A percentile compares a stretch with the other conserved stretches of the same genome.
Conservation (phyloP, 2,329 filamentous ascomycete genomes). For the Exophiala phaeomuriformis region DNA sequence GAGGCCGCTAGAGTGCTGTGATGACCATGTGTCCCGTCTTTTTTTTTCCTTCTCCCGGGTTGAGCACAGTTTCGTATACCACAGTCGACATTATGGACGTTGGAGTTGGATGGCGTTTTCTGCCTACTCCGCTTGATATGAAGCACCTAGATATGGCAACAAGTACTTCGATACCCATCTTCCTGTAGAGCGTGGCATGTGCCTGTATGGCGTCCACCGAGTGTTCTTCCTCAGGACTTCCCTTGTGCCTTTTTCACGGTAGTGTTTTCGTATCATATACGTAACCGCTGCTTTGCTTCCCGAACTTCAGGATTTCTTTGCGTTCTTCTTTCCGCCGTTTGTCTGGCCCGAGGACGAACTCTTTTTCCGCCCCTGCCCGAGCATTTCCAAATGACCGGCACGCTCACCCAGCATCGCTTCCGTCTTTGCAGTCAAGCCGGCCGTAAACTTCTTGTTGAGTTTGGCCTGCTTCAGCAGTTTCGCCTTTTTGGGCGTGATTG, state of each 20-base stretch:
- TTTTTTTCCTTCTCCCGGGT: not conserved
- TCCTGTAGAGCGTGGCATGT: no score
- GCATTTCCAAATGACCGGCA: constrained; percentile 62
- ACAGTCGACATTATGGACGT: not conserved
- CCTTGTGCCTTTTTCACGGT: not conserved
- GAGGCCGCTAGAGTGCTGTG: constrained; percentile 52
- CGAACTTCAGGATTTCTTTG: constrained; percentile 16
- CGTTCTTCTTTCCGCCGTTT: constrained; percentile 10
- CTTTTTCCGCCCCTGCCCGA: constrained; percentile 60
- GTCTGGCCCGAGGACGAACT: constrained; percentile 30
- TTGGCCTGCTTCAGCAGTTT: constrained; percentile 54
- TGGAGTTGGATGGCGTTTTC: not conserved
- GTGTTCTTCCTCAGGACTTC: not conserved
- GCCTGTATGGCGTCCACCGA: no score
- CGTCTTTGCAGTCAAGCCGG: constrained; percentile 58
- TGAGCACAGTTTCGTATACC: constrained; percentile 5
- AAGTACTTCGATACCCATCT: no score
- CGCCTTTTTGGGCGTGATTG: constrained; percentile 61
- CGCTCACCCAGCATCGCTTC: constrained; percentile 59
- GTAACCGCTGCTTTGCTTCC: not conserved
- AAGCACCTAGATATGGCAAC: no score
- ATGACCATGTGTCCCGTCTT: constrained; percentile 4
- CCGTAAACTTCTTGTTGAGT: constrained; percentile 59
- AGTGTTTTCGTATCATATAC: not conserved
- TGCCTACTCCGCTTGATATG: not conserved